These are phyloP conservation scores for Rhodamnia argentea DNA, from an alignment of 345 rosid species.

Conservation along the genomic window DNA sequence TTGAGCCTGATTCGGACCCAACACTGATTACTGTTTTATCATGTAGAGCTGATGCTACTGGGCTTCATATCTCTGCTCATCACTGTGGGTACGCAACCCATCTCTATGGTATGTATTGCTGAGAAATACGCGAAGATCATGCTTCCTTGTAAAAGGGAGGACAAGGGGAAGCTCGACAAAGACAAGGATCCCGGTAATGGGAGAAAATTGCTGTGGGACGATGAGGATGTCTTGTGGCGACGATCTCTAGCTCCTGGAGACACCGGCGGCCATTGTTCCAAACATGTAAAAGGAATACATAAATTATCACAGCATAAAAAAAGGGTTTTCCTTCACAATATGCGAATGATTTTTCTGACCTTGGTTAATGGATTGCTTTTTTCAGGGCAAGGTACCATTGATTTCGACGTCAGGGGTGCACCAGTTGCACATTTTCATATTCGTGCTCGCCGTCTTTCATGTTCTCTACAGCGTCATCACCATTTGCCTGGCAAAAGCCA, in stretches of 20 bases:
- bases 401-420: slow-evolving; percentile 28
- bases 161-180: background rate
- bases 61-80: slow-evolving; percentile 36
- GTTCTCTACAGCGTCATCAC: slow-evolving; percentile 27
- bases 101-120: slow-evolving; percentile 21
- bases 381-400: slow-evolving; percentile 23
- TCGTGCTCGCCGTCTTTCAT: slow-evolving; percentile 32
- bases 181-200: background rate
- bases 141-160: slow-evolving; percentile 23
- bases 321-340: background rate
- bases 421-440: slow-evolving; percentile 37
- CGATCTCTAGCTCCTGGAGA: slow-evolving; percentile 10
- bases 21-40: background rate
- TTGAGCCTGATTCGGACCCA: background rate
- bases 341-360: background rate
- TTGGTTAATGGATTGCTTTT: background rate
- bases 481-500: slow-evolving; percentile 26
- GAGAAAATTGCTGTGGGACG: slow-evolving; percentile 12
- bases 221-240: slow-evolving; percentile 6
- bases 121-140: slow-evolving; percentile 7
- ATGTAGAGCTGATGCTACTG: slow-evolving; percentile 30
- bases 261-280: slow-evolving; percentile 12
- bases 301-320: background rate
- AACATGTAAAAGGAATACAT: slow-evolving; percentile 2
- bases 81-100: slow-evolving; percentile 19